These are phyloP conservation scores for Endocalyx cinctus DNA, from an alignment of 2,329 filamentous ascomycete species.

Conservation along the genomic window DNA sequence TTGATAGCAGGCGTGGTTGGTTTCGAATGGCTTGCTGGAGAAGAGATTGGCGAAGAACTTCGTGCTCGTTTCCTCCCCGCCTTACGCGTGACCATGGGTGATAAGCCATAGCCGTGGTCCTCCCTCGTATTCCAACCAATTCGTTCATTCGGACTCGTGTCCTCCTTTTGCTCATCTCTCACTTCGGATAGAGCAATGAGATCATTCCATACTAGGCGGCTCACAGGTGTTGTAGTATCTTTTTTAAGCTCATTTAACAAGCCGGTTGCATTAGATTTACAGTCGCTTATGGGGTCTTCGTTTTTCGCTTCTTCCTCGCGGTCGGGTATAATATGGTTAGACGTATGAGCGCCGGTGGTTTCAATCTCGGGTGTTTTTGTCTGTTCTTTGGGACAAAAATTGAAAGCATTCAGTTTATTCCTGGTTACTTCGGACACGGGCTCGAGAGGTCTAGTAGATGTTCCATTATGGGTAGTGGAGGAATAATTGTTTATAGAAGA, in stretches of 20 bases:
- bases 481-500: conserved; percentile 34
- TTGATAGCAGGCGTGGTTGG: conserved; percentile 46
- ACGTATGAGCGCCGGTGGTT: too few relatives aligned
- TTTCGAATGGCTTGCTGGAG: conserved; percentile 49
- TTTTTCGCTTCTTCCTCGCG: too few relatives aligned
- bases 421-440: conserved; percentile 56
- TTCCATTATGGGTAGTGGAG: conserved; percentile 17
- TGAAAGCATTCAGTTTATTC: conserved; percentile 54
- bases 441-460: conserved; percentile 33
- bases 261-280: too few relatives aligned
- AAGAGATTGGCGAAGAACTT: conserved; percentile 70
- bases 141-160: conserved; percentile 55
- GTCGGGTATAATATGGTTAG: too few relatives aligned
- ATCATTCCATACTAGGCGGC: conserved; percentile 53
- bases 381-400: conserved; percentile 41
- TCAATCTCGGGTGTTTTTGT: too few relatives aligned
- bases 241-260: conserved; percentile 15
- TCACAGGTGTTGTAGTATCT: conserved; percentile 43
- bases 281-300: too few relatives aligned
- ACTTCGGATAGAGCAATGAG: conserved; percentile 44
- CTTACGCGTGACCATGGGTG: conserved; percentile 45
- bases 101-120: conserved; percentile 38
- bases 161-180: conserved; percentile 39
- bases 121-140: conserved; percentile 56
- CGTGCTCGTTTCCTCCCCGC: conserved; percentile 61